These are phyloP conservation scores for Paratinospora sagittata DNA, from an alignment of 164 flowering plant species.

Conservation along the genomic window DNA sequence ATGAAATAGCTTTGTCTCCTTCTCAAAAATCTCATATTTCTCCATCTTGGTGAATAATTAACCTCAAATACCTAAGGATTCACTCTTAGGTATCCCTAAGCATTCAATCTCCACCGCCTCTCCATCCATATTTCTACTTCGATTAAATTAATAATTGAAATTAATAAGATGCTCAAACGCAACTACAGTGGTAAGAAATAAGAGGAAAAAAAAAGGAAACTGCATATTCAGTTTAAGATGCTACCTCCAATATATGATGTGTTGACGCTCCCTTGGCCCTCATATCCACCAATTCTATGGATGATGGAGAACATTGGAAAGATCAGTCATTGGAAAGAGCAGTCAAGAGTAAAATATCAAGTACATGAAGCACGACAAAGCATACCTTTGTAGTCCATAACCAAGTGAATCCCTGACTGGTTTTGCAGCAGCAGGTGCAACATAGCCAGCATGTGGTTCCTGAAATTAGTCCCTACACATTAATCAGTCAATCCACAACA, in stretches of 20 bases:
- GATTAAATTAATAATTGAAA: not conserved
- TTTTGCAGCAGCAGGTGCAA: conserved; percentile 17
- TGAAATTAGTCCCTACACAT: conserved; percentile 10
- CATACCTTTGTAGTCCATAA: conserved; percentile 28
- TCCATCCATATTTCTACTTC: too few relatives aligned
- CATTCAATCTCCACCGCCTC: too few relatives aligned
- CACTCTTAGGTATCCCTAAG: too few relatives aligned
- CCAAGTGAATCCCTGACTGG: conserved; percentile 22
- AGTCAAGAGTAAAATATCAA: conserved; percentile 3
- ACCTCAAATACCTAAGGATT: too few relatives aligned
- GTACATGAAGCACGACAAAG: not conserved
- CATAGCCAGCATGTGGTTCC: conserved; percentile 48
- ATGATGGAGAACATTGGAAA: conserved; percentile 9
- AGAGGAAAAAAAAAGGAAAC: not conserved
- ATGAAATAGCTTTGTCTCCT: too few relatives aligned
- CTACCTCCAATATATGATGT: conserved; percentile 30
- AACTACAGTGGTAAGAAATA: not conserved
- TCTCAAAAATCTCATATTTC: too few relatives aligned
- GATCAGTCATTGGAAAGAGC: not conserved
- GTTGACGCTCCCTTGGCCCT: conserved; percentile 19
- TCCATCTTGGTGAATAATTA: too few relatives aligned
- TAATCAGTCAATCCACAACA: conserved; percentile 6
- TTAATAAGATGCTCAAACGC: too few relatives aligned
- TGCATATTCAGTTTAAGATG: not conserved
- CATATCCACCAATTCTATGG: conserved; percentile 23